Conservation (phyloP, 257 asterid species). For the Solanum pennellii region DNA sequence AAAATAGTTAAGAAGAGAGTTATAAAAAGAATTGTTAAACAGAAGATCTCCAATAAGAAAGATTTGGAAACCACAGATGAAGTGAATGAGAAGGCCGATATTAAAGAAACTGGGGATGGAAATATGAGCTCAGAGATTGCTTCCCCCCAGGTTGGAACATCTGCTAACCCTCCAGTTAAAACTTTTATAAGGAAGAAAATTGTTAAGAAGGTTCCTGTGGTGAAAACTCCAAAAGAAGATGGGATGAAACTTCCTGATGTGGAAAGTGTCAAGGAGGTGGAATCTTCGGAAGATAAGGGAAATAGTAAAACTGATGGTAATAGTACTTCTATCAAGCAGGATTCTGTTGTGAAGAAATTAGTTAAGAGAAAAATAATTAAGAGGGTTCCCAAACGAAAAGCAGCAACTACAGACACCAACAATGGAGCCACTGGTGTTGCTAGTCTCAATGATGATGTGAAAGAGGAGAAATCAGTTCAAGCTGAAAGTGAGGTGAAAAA, state of each 20-base stretch:
- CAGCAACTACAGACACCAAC: conserved; percentile 21
- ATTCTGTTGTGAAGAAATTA: conserved; percentile 36
- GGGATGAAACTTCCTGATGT: conserved; percentile 20
- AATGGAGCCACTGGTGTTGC: conserved; percentile 17
- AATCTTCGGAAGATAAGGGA: conserved; percentile 26
- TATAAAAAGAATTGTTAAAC: conserved; percentile 40
- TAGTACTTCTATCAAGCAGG: conserved; percentile 22
- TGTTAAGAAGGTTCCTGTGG: conserved; percentile 32
- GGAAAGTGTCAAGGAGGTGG: conserved; percentile 24
- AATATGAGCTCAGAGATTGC: conserved; percentile 27
- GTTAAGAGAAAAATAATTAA: conserved; percentile 64
- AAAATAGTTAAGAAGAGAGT: conserved; percentile 73
- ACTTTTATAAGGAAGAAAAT: conserved; percentile 55
- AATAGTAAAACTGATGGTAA: conserved; percentile 23
- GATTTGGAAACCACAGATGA: conserved; percentile 1
- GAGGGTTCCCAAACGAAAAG: conserved; percentile 64
- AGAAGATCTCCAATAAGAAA: conserved; percentile 13
- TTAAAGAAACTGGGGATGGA: conserved; percentile 29
- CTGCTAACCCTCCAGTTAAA: conserved; percentile 35
- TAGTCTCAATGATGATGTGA: conserved; percentile 15
- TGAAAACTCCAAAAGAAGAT: conserved; percentile 20
- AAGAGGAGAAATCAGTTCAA: conserved; percentile 15
- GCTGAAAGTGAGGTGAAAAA: conserved; percentile 14
- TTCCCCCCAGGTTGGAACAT: conserved; percentile 32
- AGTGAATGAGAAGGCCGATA: conserved; percentile 14